Evolutionary conservation across 1,284 basidiomycete species (phyloP), one percentile per base, ranked within the genome.

Genomic region (Hymenochaete sp.): DNA sequence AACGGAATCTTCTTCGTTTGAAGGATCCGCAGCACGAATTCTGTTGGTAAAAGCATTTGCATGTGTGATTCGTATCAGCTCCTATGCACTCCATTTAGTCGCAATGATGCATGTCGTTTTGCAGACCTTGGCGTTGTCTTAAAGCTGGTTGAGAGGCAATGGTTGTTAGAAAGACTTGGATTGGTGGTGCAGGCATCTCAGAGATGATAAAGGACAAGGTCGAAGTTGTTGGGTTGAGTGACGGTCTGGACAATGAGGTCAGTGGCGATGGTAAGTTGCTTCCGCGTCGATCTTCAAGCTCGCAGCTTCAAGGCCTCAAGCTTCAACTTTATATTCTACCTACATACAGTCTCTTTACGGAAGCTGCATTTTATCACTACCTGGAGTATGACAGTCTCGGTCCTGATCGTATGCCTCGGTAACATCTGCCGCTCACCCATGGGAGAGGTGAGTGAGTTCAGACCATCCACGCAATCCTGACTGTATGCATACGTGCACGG

Each of bases 1-100:
- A 81, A 89, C 4, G 76, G 70, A 45, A 88, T 82, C 65, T 84
- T 88, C 73, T 86, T 86, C 59, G 80, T 77, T 62, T 88, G 84
- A 48, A 88, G 66, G 49, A 80, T 82, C 35, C 85, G 77, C 43
- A 88, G 62, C 37, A 88, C 65, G 56, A 81, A 82, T 57, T 85
- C 82, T 85, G 57, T 43, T 31, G 6, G 13, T 35, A n/a, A 21
- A 28, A 22, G 42, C 31, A 36, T 46, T 11, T 22, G 32, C 38
- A 16, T 4, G 11, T 21, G n/a, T n/a, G n/a, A n/a, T n/a, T n/a
- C n/a, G n/a, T n/a, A n/a, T n/a, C n/a, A n/a, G n/a, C n/a, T n/a
- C n/a, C n/a, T n/a, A n/a, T n/a, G n/a, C n/a, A n/a, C n/a, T n/a
- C n/a, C n/a, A n/a, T n/a, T n/a, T n/a, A n/a, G n/a, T n/a, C n/a